A percentile compares a stretch with the other conserved stretches of the same genome.
These are phyloP conservation scores for Drosera capensis DNA, from an alignment of 148 eudicot genomes.

Conservation along the genomic window DNA sequence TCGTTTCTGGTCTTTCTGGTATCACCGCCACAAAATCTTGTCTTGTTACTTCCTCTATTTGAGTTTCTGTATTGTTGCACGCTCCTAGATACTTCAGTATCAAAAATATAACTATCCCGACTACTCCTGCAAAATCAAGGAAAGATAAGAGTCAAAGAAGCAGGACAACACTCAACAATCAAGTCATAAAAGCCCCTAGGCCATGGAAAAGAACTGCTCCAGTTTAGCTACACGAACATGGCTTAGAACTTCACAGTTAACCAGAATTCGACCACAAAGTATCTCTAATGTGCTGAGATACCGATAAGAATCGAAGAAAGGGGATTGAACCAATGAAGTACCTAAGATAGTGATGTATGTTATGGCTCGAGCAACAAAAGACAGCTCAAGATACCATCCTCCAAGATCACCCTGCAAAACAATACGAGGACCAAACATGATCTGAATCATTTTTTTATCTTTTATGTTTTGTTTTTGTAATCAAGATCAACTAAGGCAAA, in stretches of 20 bases:
- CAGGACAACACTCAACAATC: not conserved
- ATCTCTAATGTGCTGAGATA: no score
- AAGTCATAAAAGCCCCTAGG: no score
- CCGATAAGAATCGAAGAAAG: not conserved
- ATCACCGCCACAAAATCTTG: not conserved
- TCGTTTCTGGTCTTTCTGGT: not conserved
- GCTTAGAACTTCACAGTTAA: no score
- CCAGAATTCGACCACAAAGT: not conserved
- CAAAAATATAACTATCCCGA: conserved; percentile 5
- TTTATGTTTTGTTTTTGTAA: not conserved
- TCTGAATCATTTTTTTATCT: not conserved
- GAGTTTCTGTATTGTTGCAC: not conserved
- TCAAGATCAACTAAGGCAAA: not conserved
- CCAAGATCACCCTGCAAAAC: conserved; percentile 20
- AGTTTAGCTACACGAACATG: no score
- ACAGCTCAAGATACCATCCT: conserved; percentile 13
- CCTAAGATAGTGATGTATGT: conserved; percentile 13
- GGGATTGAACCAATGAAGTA: not conserved
- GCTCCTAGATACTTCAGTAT: conserved; percentile 14
- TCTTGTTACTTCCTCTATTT: not conserved
- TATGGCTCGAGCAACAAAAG: conserved; percentile 8
- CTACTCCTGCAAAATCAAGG: conserved; percentile 3
- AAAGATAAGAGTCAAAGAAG: not conserved
- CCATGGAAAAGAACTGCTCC: no score
- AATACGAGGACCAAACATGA: not conserved